Evolutionary conservation across 1,284 basidiomycete species (phyloP).

Genomic region (Boletus holoroseus): DNA sequence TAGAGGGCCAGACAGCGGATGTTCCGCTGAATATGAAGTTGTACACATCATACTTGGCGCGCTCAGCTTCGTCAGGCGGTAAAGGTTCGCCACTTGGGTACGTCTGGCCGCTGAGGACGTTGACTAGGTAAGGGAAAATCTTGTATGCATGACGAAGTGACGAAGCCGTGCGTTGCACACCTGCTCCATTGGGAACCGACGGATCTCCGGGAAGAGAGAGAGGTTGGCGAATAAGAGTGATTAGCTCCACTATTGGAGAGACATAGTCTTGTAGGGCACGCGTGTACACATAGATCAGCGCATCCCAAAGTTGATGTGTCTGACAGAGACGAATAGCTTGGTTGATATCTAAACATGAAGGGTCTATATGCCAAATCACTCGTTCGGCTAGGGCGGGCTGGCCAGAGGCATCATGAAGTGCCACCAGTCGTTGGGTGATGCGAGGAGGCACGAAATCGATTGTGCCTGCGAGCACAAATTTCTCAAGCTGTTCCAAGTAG

Average conservation of each 20-base stretch:
- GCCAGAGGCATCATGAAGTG: conserved; percentile 67
- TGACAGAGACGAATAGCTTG: conserved; percentile 88
- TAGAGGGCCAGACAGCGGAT: conserved; percentile 76
- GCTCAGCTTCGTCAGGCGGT: conserved; percentile 46
- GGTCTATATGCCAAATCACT: conserved; percentile 95
- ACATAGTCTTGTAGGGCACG: conserved; percentile 85
- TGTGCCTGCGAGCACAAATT: conserved; percentile 73
- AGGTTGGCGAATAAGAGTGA: conserved; percentile 71
- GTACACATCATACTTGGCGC: conserved; percentile 72
- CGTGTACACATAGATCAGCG: conserved; percentile 91
- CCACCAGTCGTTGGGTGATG: conserved; percentile 82
- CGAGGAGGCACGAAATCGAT: conserved; percentile 77
- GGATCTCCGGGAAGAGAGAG: conserved; percentile 26
- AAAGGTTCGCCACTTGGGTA: conserved; percentile 83
- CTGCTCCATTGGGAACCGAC: conserved; percentile 9
- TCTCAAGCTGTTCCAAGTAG: conserved; percentile 80
- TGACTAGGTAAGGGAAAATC: conserved; percentile 87
- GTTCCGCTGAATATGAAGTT: conserved; percentile 80
- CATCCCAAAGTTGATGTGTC: conserved; percentile 81
- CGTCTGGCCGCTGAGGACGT: conserved; percentile 76
- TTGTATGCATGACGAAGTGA: conserved; percentile 76
- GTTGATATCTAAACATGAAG: conserved; percentile 87
- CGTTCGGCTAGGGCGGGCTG: conserved; percentile 78
- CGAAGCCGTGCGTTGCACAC: conserved; percentile 32
- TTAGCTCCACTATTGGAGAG: conserved; percentile 81